These are phyloP conservation scores for Solanum ahanhuiri DNA, from an alignment of 257 asterid species.

Conservation along the genomic window DNA sequence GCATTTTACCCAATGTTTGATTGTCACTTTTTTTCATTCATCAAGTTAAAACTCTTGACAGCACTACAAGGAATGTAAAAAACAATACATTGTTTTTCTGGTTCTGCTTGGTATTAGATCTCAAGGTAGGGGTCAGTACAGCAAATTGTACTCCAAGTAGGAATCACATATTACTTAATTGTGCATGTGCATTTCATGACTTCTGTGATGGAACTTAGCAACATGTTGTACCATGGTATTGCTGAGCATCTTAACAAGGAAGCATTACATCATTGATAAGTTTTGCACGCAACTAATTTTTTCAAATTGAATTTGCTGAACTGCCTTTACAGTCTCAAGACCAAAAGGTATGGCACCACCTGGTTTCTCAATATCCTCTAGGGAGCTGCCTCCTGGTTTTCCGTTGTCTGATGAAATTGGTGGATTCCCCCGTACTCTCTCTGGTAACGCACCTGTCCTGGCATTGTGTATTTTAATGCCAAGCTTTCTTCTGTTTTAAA, in stretches of 20 bases:
- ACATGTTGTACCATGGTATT: neutral
- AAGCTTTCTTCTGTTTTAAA: neutral
- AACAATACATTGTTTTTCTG: neutral
- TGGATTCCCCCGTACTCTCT: slow-evolving; percentile 28
- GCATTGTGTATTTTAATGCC: neutral
- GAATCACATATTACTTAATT: neutral
- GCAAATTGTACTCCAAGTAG: neutral
- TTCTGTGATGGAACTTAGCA: neutral
- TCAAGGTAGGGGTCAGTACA: neutral
- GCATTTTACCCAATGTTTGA: neutral
- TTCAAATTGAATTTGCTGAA: neutral
- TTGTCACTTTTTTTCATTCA: neutral
- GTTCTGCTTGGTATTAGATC: neutral
- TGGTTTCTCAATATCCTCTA: slow-evolving; percentile 57
- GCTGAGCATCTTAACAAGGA: neutral
- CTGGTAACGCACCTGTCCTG: slow-evolving; percentile 29
- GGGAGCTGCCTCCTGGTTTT: slow-evolving; percentile 88
- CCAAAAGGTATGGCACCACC: slow-evolving; percentile 71
- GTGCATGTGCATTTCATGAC: neutral
- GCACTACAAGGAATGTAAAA: neutral
- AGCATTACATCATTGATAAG: neutral
- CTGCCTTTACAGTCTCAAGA: slow-evolving; percentile 41
- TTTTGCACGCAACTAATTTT: neutral
- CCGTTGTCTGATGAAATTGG: slow-evolving; percentile 40
- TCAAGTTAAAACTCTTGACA: neutral